Conservation (phyloP, 2,329 filamentous ascomycete genomes). For the Cytospora mali region DNA sequence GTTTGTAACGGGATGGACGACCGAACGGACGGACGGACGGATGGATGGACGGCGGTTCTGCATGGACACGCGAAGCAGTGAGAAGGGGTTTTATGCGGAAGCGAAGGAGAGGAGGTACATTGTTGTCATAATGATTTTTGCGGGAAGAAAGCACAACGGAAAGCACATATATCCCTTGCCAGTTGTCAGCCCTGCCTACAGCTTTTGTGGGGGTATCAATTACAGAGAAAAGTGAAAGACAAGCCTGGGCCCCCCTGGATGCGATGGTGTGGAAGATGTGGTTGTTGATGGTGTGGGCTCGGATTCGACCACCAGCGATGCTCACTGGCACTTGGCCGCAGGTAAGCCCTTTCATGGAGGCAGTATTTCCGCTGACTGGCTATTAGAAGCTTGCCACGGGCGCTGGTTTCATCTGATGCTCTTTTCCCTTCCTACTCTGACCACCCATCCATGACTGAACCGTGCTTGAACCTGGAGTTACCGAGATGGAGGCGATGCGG, state of each 20-base stretch:
- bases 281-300: not conserved
- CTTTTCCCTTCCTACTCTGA: too few species aligned
- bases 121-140: conserved; percentile 28
- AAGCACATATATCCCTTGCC: conserved; percentile 29
- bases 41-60: not conserved
- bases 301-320: too few species aligned
- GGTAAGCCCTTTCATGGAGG: too few species aligned
- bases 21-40: conserved; percentile 1
- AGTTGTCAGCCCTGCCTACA: conserved; percentile 14
- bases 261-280: not conserved
- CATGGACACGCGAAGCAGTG: conserved; percentile 1
- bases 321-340: too few species aligned
- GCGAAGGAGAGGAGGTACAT: conserved; percentile 16
- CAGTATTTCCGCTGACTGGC: too few species aligned
- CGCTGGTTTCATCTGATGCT: not conserved
- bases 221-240: not conserved
- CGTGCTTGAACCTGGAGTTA: too few species aligned
- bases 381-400: not conserved
- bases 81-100: conserved; percentile 6
- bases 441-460: too few species aligned
- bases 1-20: not conserved
- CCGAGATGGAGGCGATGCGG: too few species aligned
- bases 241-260: not conserved
- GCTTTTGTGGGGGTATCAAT: not conserved
- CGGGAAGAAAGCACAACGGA: conserved; percentile 25